Conservation (phyloP, 345 rosid genomes). For the Adansonia digitata region DNA sequence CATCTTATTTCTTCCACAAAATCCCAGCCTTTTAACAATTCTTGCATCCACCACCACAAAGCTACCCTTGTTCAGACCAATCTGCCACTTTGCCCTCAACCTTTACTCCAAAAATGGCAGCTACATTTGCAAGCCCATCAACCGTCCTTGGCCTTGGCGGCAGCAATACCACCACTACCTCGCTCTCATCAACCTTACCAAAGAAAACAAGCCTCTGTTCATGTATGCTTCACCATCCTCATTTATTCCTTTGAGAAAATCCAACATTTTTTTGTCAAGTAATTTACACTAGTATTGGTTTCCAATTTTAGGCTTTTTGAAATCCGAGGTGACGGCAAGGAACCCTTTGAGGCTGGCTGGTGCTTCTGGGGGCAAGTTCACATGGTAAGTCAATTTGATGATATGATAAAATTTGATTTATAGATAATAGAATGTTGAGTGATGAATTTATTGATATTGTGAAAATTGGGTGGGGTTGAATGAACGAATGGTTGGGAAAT, state of each 20-base stretch:
- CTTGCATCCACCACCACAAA: too few relatives aligned
- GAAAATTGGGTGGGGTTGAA: too few relatives aligned
- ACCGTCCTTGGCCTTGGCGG: slow-evolving; percentile 54
- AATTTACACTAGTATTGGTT: too few relatives aligned
- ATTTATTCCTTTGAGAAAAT: too few relatives aligned
- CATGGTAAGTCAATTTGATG: slow-evolving; percentile 39
- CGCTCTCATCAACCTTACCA: slow-evolving; percentile 32
- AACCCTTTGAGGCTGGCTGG: slow-evolving; percentile 46
- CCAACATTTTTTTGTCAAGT: too few relatives aligned
- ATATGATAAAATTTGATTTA: too few relatives aligned
- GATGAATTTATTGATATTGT: too few relatives aligned
- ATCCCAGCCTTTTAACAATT: slow-evolving; percentile 24
- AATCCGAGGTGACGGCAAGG: slow-evolving; percentile 43
- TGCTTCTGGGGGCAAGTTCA: slow-evolving; percentile 53
- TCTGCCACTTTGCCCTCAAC: neutral
- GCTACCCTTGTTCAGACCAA: neutral
- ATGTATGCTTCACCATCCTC: too few relatives aligned
- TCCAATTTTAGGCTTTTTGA: slow-evolving; percentile 49
- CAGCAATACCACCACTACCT: too few relatives aligned
- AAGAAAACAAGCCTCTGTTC: slow-evolving; percentile 30
- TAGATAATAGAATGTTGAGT: too few relatives aligned
- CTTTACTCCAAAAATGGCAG: slow-evolving; percentile 48
- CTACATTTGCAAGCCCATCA: slow-evolving; percentile 53
- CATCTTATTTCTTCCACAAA: slow-evolving; percentile 49
- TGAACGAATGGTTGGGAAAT: neutral